Evolutionary conservation across 2,329 filamentous ascomycete genomes (phyloP).

Genomic region (Botryosphaeria dothidea): DNA sequence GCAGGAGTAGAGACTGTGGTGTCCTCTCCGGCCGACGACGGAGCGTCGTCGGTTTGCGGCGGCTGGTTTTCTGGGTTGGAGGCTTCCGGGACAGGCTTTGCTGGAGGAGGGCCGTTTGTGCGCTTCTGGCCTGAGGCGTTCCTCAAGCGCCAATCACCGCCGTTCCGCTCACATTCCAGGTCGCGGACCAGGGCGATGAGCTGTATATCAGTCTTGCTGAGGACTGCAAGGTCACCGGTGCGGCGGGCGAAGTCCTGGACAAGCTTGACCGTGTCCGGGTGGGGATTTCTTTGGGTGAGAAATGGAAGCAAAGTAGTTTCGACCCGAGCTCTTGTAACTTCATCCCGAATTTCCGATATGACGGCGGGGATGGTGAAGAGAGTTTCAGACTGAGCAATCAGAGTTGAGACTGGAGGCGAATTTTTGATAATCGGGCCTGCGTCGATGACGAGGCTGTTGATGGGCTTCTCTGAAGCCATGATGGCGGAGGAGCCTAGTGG

Average conservation of each 20-base stretch:
- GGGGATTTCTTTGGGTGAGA: slow-evolving; percentile 73
- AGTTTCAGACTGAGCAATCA: slow-evolving; percentile 73
- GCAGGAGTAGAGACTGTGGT: background rate
- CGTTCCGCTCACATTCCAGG: slow-evolving; percentile 86
- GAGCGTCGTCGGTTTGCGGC: slow-evolving; percentile 22
- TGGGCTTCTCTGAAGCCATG: slow-evolving; percentile 58
- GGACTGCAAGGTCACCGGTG: slow-evolving; percentile 84
- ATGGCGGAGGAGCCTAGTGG: background rate
- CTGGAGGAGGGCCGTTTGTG: slow-evolving; percentile 68
- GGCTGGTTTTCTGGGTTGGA: background rate
- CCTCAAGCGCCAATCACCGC: slow-evolving; percentile 83
- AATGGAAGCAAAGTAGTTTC: slow-evolving; percentile 87
- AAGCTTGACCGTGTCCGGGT: slow-evolving; percentile 73
- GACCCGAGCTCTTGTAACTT: slow-evolving; percentile 74
- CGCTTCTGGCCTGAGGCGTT: slow-evolving; percentile 77
- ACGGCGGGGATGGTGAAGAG: slow-evolving; percentile 75
- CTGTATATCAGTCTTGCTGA: slow-evolving; percentile 87
- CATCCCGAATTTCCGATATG: slow-evolving; percentile 83
- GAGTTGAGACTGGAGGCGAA: slow-evolving; percentile 78
- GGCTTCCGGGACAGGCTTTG: slow-evolving; percentile 25
- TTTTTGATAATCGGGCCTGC: slow-evolving; percentile 94
- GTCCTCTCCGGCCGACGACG: slow-evolving; percentile 17
- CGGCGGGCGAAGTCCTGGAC: slow-evolving; percentile 82
- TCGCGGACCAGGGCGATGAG: slow-evolving; percentile 91
- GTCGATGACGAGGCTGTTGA: slow-evolving; percentile 85